Percentiles rank a stretch among this genome's conserved stretches.
Conservation (phyloP, 2,329 filamentous ascomycete genomes). For the Cordyceps tenuipes region DNA sequence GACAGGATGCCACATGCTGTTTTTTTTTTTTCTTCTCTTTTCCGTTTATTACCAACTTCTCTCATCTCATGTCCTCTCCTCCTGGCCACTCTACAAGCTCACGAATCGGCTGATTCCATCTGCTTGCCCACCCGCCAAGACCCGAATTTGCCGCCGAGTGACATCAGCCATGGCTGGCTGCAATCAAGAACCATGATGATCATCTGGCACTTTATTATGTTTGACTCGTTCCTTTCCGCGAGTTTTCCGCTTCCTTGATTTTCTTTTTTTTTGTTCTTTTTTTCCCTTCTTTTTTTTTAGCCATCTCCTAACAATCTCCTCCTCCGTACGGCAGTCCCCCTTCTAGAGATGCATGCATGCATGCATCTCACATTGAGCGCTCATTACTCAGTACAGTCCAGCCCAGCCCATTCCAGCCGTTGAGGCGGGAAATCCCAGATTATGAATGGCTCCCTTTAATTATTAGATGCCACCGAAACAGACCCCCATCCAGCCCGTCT, state of each 20-base stretch:
- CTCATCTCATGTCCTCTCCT: not conserved
- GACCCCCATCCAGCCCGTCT: not conserved
- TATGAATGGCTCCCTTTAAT: not conserved
- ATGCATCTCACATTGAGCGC: no score
- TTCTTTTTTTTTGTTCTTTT: no score
- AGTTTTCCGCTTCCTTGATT: not conserved
- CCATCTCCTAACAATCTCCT: no score
- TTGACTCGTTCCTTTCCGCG: not conserved
- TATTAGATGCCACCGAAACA: not conserved
- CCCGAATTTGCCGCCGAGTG: slow-evolving; percentile 8
- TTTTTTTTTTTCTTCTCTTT: no score
- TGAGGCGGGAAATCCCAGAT: not conserved
- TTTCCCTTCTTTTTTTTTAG: no score
- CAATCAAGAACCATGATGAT: not conserved
- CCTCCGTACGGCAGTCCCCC: no score
- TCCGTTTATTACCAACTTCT: no score
- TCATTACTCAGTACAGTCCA: not conserved
- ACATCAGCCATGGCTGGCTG: slow-evolving; percentile 8
- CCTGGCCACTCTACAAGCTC: slow-evolving; percentile 4
- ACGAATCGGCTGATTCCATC: slow-evolving; percentile 5
- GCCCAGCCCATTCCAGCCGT: no score
- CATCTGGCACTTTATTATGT: not conserved
- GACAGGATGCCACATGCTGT: not conserved
- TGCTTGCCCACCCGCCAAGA: slow-evolving; percentile 4
- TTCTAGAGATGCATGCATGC: not conserved